phyloP scores from a whole-genome alignment of 495 filamentous ascomycete species.

The Lophiotrema nucula region DNA sequence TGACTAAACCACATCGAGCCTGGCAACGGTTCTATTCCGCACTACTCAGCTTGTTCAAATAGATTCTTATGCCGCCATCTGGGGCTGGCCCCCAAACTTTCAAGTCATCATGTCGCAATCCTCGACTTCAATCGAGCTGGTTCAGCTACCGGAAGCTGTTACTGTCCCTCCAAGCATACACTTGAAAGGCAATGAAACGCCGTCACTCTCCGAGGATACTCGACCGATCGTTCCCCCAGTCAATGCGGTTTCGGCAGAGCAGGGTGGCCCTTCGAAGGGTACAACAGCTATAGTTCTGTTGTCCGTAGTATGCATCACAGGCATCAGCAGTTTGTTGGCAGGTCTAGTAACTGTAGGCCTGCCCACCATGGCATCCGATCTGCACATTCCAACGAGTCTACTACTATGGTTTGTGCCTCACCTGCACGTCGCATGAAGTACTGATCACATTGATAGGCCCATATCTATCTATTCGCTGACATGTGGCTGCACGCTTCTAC shows the following conservation, averaged over 20 bases:
- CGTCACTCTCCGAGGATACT: slow-evolving; percentile 1
- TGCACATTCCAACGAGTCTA: slow-evolving; percentile 42
- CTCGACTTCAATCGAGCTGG: slow-evolving; percentile 20
- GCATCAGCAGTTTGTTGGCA: slow-evolving; percentile 41
- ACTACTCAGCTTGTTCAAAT: too few species aligned
- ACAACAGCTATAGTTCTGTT: slow-evolving; percentile 44
- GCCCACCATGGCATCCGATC: slow-evolving; percentile 50
- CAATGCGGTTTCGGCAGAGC: slow-evolving; percentile 5
- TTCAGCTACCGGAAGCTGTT: background rate
- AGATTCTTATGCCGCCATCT: too few species aligned
- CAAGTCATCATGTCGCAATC: slow-evolving; percentile 12
- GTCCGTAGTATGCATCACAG: slow-evolving; percentile 41
- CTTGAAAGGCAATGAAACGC: slow-evolving; percentile 1
- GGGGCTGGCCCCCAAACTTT: too few species aligned
- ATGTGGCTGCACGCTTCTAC: slow-evolving; percentile 48
- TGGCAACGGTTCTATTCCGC: too few species aligned
- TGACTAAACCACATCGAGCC: too few species aligned
- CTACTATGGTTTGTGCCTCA: slow-evolving; percentile 46
- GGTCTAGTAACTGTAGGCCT: slow-evolving; percentile 50
- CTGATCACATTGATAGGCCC: slow-evolving; percentile 39
- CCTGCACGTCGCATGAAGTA: background rate
- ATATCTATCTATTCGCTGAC: slow-evolving; percentile 48
- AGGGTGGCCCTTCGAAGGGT: slow-evolving; percentile 15
- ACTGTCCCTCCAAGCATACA: slow-evolving; percentile 1
- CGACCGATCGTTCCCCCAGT: slow-evolving; percentile 4